Evolutionary conservation across 495 filamentous ascomycete species (phyloP).

Genomic region (Xylaria acuta): DNA sequence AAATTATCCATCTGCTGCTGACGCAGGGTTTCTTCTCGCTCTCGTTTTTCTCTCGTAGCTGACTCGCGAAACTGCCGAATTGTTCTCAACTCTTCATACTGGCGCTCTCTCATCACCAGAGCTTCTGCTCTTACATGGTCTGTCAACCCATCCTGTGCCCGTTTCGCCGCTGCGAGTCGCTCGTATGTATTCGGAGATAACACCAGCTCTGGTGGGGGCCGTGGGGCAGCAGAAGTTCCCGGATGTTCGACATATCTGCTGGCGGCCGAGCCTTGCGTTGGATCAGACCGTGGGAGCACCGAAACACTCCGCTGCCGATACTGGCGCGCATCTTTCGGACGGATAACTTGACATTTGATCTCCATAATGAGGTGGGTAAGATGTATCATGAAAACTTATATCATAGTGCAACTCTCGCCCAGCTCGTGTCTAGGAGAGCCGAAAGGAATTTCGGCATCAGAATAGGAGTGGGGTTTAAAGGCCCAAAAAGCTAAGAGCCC

Average conservation of each 20-base stretch:
- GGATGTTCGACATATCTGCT: background rate
- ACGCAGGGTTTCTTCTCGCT: background rate
- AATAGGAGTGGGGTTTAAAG: background rate
- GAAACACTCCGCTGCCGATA: conserved; percentile 17
- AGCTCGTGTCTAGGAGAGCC: background rate
- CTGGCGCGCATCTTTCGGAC: conserved; percentile 11
- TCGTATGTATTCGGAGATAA: background rate
- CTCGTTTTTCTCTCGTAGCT: background rate
- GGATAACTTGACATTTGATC: conserved; percentile 12
- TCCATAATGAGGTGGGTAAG: background rate
- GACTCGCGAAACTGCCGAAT: background rate
- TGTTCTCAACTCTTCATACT: background rate
- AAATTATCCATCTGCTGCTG: background rate
- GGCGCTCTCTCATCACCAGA: conserved; percentile 12
- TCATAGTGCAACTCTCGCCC: background rate
- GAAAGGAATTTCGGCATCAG: background rate
- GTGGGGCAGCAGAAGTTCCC: background rate
- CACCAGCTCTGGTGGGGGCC: background rate
- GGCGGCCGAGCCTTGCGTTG: background rate
- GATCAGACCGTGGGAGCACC: background rate
- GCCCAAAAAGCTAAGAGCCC: background rate
- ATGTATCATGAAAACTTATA: background rate
- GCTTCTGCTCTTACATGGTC: conserved; percentile 3
- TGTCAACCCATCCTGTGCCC: background rate
- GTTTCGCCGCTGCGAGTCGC: conserved; percentile 2